These are phyloP conservation scores for Solanum hybrid DNA, from an alignment of 305 asterid genomes.

Conservation along the genomic window DNA sequence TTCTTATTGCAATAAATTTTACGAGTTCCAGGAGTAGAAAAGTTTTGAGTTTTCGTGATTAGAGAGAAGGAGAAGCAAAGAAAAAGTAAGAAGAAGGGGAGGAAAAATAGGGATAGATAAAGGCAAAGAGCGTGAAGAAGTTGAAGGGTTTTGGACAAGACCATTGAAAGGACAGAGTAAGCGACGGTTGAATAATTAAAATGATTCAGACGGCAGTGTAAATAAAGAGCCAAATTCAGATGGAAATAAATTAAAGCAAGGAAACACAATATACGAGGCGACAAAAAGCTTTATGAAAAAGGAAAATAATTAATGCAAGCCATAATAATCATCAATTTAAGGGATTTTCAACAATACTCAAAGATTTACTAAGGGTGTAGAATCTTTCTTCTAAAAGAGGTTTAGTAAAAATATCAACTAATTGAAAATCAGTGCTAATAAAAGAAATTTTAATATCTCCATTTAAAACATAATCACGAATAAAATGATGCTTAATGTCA, in stretches of 20 bases:
- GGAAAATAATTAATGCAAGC: neutral
- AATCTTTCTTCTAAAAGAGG: neutral
- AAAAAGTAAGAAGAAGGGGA: neutral
- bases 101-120: neutral
- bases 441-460: neutral
- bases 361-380: neutral
- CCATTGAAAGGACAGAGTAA: neutral
- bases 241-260: neutral
- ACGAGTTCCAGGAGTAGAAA: neutral
- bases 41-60: too few species aligned
- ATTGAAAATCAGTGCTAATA: neutral
- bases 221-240: neutral
- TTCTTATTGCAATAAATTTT: too few species aligned
- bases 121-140: neutral
- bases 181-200: neutral
- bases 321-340: neutral
- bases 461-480: neutral
- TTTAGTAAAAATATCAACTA: neutral
- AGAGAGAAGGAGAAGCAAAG: neutral
- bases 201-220: neutral
- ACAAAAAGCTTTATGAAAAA: neutral
- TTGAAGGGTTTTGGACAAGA: too few species aligned
- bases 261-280: neutral
- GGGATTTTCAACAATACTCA: neutral
- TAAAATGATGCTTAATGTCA: neutral